These are phyloP conservation scores for Ceratocystis papillata DNA, from an alignment of 2,329 filamentous ascomycete genomes.

Conservation along the genomic window DNA sequence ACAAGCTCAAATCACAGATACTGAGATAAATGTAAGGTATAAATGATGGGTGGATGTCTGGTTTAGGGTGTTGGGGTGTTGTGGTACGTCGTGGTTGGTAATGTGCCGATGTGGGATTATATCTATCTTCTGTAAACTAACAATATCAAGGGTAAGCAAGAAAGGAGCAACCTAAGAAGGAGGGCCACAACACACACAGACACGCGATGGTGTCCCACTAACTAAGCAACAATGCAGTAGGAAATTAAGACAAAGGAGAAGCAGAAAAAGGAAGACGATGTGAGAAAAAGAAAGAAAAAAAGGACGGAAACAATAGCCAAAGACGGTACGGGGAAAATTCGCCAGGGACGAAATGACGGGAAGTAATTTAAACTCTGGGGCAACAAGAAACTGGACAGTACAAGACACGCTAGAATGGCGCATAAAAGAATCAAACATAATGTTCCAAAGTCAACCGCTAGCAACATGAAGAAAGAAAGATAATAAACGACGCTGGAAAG, in stretches of 20 bases:
- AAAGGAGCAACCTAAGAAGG: slow-evolving; percentile 9
- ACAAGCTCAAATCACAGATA: no score
- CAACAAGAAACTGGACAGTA: slow-evolving; percentile 15
- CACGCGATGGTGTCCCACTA: not conserved
- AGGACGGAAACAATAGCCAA: not conserved
- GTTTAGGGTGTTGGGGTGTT: no score
- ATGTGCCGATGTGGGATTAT: no score
- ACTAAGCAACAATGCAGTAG: slow-evolving; percentile 1
- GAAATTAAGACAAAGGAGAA: not conserved
- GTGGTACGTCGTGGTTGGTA: no score
- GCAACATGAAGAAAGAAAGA: not conserved
- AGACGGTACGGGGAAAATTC: not conserved
- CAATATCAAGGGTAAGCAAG: slow-evolving; percentile 13
- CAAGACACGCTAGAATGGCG: not conserved
- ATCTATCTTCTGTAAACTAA: slow-evolving; percentile 12
- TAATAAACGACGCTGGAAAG: not conserved
- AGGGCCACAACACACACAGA: not conserved
- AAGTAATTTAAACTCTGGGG: not conserved
- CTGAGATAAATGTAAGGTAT: no score
- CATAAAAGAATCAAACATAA: slow-evolving; percentile 3
- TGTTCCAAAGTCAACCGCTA: not conserved
- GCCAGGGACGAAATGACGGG: not conserved
- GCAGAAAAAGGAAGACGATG: not conserved
- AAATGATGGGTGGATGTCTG: no score
- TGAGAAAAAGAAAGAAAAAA: slow-evolving; percentile 9